Evolutionary conservation across 768 basidiomycete species (phyloP).

Genomic region (Mycena amicta): DNA sequence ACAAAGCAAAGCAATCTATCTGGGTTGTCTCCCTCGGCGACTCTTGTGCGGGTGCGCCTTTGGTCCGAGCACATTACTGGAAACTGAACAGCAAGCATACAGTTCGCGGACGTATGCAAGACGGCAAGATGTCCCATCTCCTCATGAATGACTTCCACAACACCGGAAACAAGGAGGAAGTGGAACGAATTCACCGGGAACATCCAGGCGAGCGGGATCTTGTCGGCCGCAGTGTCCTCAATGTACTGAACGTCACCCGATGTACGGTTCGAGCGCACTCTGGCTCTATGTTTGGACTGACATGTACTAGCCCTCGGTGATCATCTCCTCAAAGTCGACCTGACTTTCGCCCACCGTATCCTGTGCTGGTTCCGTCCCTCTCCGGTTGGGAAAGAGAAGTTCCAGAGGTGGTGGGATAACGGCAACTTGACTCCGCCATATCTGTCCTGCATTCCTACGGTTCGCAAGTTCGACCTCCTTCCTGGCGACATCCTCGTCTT

Average conservation of each 20-base stretch:
- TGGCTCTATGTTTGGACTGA: neutral
- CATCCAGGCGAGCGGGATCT: conserved; percentile 9
- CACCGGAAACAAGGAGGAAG: conserved; percentile 5
- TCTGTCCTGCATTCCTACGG: conserved; percentile 7
- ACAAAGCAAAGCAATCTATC: conserved; percentile 5
- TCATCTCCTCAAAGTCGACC: conserved; percentile 14
- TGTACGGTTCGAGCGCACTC: conserved; percentile 1
- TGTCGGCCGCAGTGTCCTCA: neutral
- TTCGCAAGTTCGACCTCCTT: conserved; percentile 7
- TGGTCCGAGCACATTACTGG: neutral
- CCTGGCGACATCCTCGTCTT: conserved; percentile 14
- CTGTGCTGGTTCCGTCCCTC: conserved; percentile 5
- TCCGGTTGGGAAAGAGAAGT: neutral
- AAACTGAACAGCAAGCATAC: neutral
- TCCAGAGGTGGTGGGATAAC: neutral
- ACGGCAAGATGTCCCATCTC: neutral
- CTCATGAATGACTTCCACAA: conserved; percentile 14
- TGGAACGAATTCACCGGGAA: neutral
- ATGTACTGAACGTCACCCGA: conserved; percentile 11
- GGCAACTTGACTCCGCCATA: conserved; percentile 16
- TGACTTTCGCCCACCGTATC: neutral
- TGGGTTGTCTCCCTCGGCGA: conserved; percentile 20
- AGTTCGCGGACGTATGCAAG: conserved; percentile 15
- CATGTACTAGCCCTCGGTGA: conserved; percentile 13
- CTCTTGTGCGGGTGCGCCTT: conserved; percentile 11